A percentile compares a stretch with the other conserved stretches of the same genome.
Evolutionary conservation across 2,329 filamentous ascomycete species (phyloP).

Genomic region (Trichoderma citrinoviride): DNA sequence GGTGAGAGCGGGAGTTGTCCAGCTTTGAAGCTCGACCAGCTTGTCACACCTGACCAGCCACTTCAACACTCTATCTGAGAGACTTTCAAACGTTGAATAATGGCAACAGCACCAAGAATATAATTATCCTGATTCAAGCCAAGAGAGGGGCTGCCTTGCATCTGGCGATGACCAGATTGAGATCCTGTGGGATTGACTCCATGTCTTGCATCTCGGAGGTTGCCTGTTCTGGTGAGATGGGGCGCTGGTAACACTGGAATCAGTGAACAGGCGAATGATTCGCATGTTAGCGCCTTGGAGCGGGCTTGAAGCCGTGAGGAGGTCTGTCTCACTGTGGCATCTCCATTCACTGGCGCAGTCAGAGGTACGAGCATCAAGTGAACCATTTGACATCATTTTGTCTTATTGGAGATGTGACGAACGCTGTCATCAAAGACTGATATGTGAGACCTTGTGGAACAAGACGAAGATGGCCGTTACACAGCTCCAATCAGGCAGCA

Average conservation of each 20-base stretch:
- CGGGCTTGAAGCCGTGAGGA: neutral
- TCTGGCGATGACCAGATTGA: neutral
- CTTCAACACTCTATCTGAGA: no score
- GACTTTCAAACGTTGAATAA: no score
- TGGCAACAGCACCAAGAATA: no score
- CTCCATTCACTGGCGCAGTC: no score
- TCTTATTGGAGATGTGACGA: neutral
- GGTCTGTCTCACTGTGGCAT: no score
- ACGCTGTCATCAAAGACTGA: neutral
- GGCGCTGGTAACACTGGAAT: neutral
- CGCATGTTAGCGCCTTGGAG: no score
- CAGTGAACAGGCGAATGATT: neutral
- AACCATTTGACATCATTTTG: neutral
- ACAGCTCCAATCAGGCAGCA: neutral
- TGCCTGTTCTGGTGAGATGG: neutral
- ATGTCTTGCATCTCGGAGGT: neutral
- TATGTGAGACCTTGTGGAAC: no score
- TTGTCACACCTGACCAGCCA: no score
- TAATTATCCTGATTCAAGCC: neutral
- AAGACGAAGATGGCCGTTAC: neutral
- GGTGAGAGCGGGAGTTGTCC: no score
- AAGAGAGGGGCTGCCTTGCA: neutral
- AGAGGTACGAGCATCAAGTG: no score
- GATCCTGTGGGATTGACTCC: neutral
- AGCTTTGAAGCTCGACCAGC: no score